Conservation (phyloP, 148 eudicot species). For the Oxyria digyna region DNA sequence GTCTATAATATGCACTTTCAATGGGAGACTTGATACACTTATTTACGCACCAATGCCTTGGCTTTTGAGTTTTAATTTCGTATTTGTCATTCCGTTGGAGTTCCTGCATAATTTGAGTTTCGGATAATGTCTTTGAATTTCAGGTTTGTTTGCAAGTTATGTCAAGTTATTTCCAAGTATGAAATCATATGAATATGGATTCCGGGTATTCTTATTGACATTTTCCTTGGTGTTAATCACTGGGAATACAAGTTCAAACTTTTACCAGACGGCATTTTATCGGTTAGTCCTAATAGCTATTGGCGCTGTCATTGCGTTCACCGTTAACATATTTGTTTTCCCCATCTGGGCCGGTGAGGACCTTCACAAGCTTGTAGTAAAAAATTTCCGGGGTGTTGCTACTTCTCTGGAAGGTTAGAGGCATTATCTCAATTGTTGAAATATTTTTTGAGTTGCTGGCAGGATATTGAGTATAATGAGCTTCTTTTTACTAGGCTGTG, state of each 20-base stretch:
- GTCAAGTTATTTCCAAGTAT: slow-evolving; percentile 30
- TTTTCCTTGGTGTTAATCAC: slow-evolving; percentile 37
- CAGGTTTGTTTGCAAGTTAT: slow-evolving; percentile 35
- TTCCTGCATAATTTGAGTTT: background rate
- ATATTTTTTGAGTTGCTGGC: background rate
- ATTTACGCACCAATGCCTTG: background rate
- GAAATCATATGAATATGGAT: slow-evolving; percentile 42
- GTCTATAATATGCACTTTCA: background rate
- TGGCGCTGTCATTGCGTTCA: slow-evolving; percentile 27
- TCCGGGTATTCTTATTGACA: slow-evolving; percentile 42
- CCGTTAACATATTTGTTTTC: slow-evolving; percentile 31
- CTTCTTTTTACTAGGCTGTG: slow-evolving; percentile 29
- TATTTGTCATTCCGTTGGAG: background rate
- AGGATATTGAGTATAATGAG: background rate
- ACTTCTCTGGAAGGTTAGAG: slow-evolving; percentile 42
- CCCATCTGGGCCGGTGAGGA: slow-evolving; percentile 66
- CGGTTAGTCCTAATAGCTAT: slow-evolving; percentile 34
- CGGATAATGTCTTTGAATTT: slow-evolving; percentile 4
- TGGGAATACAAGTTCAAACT: slow-evolving; percentile 24
- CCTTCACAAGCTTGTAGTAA: slow-evolving; percentile 44
- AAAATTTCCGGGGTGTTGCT: slow-evolving; percentile 41
- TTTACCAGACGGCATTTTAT: slow-evolving; percentile 20
- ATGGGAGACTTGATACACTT: background rate
- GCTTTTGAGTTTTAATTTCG: background rate
- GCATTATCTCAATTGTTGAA: background rate